phyloP scores from a whole-genome alignment of 371 early-diverging fungal genomes.

The Mucor racemosus region DNA sequence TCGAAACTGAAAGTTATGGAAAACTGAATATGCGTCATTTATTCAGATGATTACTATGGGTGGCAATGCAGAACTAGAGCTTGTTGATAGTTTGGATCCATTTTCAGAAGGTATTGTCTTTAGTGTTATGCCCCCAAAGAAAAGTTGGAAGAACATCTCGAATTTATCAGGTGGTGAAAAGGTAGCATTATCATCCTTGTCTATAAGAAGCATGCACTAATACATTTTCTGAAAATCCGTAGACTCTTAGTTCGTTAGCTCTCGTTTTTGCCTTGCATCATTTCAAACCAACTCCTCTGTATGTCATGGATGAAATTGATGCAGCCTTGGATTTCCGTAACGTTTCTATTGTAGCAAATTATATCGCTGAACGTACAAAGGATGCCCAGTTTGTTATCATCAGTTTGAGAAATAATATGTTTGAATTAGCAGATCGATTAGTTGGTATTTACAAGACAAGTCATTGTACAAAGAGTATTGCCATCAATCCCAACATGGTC shows the following conservation, averaged over 20 bases:
- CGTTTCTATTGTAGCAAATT: constrained; percentile 99
- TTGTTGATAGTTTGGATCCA: constrained; percentile 99
- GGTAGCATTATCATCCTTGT: constrained; percentile 46
- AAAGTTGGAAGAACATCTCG: constrained; percentile 99
- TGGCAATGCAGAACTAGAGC: constrained; percentile 99
- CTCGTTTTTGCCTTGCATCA: constrained; percentile 99
- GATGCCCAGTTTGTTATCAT: constrained; percentile 99
- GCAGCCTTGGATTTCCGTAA: constrained; percentile 99
- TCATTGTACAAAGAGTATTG: constrained; percentile 86
- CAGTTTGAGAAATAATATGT: constrained; percentile 99
- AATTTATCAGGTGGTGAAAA: constrained; percentile 99
- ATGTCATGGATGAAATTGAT: constrained; percentile 99
- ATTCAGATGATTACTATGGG: constrained; percentile 96
- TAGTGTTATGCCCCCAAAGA: constrained; percentile 99
- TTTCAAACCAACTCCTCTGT: constrained; percentile 99
- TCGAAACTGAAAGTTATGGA: no score
- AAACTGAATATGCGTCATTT: not conserved
- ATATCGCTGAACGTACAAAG: constrained; percentile 97
- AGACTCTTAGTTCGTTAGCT: constrained; percentile 97
- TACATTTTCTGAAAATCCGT: not conserved
- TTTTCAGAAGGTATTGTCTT: constrained; percentile 99
- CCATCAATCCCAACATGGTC: constrained; percentile 73
- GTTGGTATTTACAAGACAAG: constrained; percentile 99
- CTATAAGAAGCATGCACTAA: not conserved
- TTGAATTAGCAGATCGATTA: constrained; percentile 97